These are phyloP conservation scores for Phaeosphaeriaceae sp. DNA, from an alignment of 2,329 filamentous ascomycete genomes.

Conservation along the genomic window DNA sequence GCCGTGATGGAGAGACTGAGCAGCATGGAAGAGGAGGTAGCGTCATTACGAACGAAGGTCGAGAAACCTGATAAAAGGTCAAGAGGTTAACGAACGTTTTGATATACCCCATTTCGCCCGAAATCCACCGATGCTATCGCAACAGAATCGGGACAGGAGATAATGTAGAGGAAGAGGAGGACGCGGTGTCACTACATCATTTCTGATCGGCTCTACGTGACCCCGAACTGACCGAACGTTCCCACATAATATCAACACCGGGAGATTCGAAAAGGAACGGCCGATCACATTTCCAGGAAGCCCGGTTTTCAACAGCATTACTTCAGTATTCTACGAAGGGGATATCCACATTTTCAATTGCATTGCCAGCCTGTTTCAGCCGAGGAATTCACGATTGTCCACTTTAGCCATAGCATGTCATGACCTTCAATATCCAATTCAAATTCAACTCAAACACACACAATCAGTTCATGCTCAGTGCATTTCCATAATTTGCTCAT, in stretches of 20 bases:
- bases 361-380: neutral
- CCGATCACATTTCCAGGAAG: neutral
- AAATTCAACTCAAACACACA: neutral
- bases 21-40: conserved; percentile 1
- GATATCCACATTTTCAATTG: neutral
- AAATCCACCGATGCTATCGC: neutral
- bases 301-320: neutral
- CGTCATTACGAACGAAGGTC: neutral
- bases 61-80: neutral
- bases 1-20: neutral
- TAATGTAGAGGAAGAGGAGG: neutral
- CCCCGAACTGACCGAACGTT: neutral
- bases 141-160: neutral
- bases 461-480: neutral
- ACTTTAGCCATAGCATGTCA: neutral
- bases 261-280: neutral
- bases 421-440: neutral
- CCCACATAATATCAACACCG: neutral
- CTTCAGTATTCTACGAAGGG: neutral
- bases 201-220: neutral
- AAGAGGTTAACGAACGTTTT: neutral
- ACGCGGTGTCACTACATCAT: neutral
- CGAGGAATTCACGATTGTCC: neutral
- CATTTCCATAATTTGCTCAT: too few species aligned
- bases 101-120: neutral